phyloP scores from a whole-genome alignment of 805 yeast species.

The Lachancea thermotolerans region DNA sequence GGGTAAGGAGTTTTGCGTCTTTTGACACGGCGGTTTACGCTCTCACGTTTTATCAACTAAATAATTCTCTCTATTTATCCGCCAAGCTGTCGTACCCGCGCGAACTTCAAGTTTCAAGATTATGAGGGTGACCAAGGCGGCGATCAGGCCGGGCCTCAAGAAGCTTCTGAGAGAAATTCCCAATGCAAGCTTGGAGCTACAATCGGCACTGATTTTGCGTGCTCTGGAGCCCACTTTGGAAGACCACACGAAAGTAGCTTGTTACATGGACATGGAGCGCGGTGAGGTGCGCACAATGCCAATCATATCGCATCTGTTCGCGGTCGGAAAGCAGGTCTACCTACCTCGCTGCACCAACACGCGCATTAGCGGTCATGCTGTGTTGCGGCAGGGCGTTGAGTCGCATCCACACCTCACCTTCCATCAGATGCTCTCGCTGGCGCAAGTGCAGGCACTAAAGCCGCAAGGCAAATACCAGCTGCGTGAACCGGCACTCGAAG shows the following conservation, averaged over 20 bases:
- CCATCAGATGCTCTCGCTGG: slow-evolving; percentile 39
- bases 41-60: too few relatives aligned
- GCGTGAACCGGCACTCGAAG: slow-evolving; percentile 51
- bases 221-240: slow-evolving; percentile 14
- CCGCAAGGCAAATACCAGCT: slow-evolving; percentile 67
- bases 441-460: slow-evolving; percentile 39
- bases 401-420: slow-evolving; percentile 46
- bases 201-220: slow-evolving; percentile 21
- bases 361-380: slow-evolving; percentile 23
- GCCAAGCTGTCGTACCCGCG: too few relatives aligned
- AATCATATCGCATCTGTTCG: slow-evolving; percentile 48
- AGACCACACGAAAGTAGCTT: slow-evolving; percentile 38
- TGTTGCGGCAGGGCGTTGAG: slow-evolving; percentile 12
- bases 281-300: slow-evolving; percentile 59
- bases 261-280: slow-evolving; percentile 71
- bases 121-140: slow-evolving; percentile 10
- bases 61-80: too few relatives aligned
- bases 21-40: too few relatives aligned
- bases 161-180: slow-evolving; percentile 13
- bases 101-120: too few relatives aligned
- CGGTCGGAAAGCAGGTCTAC: slow-evolving; percentile 44
- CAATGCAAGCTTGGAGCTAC: slow-evolving; percentile 16
- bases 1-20: too few relatives aligned
- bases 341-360: slow-evolving; percentile 48
- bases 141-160: slow-evolving; percentile 19